These are phyloP conservation scores for Aspergillus wentii DNA, from an alignment of 495 filamentous ascomycete species.

Conservation along the genomic window DNA sequence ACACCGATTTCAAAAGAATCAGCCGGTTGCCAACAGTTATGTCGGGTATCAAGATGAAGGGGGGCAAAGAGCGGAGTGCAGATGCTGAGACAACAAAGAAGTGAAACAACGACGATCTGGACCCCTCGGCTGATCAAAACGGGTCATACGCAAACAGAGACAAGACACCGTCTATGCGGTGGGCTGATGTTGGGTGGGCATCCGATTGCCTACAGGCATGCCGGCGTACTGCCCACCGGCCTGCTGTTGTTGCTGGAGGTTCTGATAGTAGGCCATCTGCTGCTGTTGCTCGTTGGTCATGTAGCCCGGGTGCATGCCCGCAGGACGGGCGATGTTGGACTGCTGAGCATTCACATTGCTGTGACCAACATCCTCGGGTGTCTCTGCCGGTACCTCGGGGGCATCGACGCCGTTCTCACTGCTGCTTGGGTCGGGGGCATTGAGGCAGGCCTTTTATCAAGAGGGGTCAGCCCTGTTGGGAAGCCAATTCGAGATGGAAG, in stretches of 20 bases:
- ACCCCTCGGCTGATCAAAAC: conserved; percentile 11
- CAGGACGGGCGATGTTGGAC: conserved; percentile 45
- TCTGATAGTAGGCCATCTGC: conserved; percentile 55
- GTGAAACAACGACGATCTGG: conserved; percentile 12
- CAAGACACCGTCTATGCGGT: conserved; percentile 46
- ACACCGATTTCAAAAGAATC: conserved; percentile 15
- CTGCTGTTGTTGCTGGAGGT: conserved; percentile 52
- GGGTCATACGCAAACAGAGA: conserved; percentile 28
- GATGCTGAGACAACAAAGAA: conserved; percentile 18
- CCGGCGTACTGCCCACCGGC: conserved; percentile 50
- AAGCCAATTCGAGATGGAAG: background rate
- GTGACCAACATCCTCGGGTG: conserved; percentile 52
- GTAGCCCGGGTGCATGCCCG: conserved; percentile 45
- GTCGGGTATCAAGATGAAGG: conserved; percentile 43
- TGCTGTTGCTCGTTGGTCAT: conserved; percentile 56
- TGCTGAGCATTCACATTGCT: conserved; percentile 48
- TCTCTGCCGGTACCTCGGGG: conserved; percentile 50
- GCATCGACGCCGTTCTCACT: conserved; percentile 86
- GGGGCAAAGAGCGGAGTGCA: conserved; percentile 24
- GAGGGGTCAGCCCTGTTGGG: conserved; percentile 1
- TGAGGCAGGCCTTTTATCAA: conserved; percentile 98
- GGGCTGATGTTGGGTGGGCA: conserved; percentile 51
- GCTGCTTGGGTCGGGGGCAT: conserved; percentile 91
- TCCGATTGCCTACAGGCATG: conserved; percentile 51
- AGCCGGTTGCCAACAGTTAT: conserved; percentile 25